A percentile compares a stretch with the other conserved stretches of the same genome.
These are phyloP conservation scores for Kwoniella heveanensis DNA, from an alignment of 768 basidiomycete genomes.

Conservation along the genomic window DNA sequence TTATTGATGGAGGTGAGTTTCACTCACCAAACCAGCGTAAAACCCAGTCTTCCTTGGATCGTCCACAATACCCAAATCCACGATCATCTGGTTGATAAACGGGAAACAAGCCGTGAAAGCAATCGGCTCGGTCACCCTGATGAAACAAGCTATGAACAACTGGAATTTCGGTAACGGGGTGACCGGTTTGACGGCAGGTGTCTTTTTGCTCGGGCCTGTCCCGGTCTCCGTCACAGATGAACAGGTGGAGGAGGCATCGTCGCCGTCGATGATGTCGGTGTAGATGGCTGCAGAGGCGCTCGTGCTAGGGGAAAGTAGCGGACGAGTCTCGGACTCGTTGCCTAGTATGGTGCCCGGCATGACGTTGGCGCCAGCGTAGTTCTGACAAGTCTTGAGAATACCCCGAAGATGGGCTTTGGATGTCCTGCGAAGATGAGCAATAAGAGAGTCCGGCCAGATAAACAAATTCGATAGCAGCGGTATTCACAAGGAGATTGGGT, in stretches of 20 bases:
- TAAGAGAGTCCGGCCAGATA: too few relatives aligned
- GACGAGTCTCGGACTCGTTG: slow-evolving; percentile 20
- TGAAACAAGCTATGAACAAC: slow-evolving; percentile 38
- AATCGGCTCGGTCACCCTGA: slow-evolving; percentile 42
- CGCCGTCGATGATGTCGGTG: neutral
- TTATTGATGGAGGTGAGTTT: too few relatives aligned
- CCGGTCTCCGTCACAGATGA: neutral
- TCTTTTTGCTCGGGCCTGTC: neutral
- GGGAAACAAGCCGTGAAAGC: slow-evolving; percentile 45
- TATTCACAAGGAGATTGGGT: too few relatives aligned
- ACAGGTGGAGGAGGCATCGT: neutral
- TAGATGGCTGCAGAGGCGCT: neutral
- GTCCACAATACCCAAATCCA: slow-evolving; percentile 38
- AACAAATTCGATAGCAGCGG: too few relatives aligned
- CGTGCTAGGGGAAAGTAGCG: neutral
- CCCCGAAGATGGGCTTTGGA: too few relatives aligned
- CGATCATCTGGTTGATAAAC: slow-evolving; percentile 48
- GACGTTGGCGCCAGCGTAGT: neutral
- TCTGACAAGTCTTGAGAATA: neutral
- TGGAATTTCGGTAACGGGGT: slow-evolving; percentile 46
- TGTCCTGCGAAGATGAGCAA: too few relatives aligned
- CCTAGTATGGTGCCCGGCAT: slow-evolving; percentile 18
- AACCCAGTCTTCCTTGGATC: slow-evolving; percentile 40
- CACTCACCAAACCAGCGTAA: slow-evolving; percentile 42
- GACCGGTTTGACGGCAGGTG: slow-evolving; percentile 19